Evolutionary conservation across 2,329 filamentous ascomycete species (phyloP).

Genomic region (Colletotrichum sidae): DNA sequence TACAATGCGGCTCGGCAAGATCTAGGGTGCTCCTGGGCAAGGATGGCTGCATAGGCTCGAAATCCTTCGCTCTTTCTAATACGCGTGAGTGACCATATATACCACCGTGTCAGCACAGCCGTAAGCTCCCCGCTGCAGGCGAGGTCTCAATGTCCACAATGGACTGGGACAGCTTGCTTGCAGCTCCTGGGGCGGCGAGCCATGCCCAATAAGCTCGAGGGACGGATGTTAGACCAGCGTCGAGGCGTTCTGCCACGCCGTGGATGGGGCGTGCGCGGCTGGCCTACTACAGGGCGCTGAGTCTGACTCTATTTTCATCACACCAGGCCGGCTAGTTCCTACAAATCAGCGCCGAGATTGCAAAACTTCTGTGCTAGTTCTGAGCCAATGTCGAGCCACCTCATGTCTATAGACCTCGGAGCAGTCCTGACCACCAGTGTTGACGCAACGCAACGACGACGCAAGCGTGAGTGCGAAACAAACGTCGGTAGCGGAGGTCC

Average conservation of each 20-base stretch:
- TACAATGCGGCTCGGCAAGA: slow-evolving; percentile 13
- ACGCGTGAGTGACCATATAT: too few species aligned
- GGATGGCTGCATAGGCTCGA: background rate
- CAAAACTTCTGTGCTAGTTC: background rate
- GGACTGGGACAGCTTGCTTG: background rate
- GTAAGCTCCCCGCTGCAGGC: slow-evolving; percentile 10
- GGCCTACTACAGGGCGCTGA: background rate
- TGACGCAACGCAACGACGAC: background rate
- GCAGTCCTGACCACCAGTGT: too few species aligned
- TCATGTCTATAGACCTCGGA: background rate
- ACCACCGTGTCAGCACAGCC: background rate
- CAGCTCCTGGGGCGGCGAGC: slow-evolving; percentile 1
- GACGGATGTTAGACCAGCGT: slow-evolving; percentile 1
- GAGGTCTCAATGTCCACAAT: background rate
- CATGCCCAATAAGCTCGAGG: slow-evolving; percentile 9
- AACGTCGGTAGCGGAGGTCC: background rate
- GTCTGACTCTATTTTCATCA: slow-evolving; percentile 3
- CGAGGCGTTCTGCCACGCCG: slow-evolving; percentile 11
- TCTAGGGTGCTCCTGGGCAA: background rate
- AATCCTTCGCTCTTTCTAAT: background rate
- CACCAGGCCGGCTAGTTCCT: background rate
- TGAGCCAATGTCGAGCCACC: background rate
- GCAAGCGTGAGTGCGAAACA: background rate
- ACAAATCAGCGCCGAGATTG: background rate
- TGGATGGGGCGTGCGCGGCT: background rate